Percentiles rank a stretch among this genome's conserved stretches.
These are phyloP conservation scores for Hura crepitans DNA, from an alignment of 441 rosid species.

Conservation along the genomic window DNA sequence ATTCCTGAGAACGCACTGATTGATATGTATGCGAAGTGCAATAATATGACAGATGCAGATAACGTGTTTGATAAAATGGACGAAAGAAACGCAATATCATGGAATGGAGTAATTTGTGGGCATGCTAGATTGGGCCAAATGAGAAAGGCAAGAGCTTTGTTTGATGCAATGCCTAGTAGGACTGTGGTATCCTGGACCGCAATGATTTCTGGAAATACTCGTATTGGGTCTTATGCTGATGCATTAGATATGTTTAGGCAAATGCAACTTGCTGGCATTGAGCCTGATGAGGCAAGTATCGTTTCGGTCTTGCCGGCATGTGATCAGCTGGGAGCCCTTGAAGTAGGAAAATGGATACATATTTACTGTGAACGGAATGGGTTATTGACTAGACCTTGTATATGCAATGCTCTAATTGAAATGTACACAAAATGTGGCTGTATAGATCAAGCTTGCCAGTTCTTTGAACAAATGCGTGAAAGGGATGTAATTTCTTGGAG, in stretches of 20 bases:
- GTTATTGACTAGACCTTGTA: conserved; percentile 30
- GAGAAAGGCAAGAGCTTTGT: conserved; percentile 46
- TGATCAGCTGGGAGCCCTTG: conserved; percentile 56
- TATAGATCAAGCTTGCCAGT: conserved; percentile 35
- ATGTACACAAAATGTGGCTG: conserved; percentile 58
- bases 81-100: conserved; percentile 46
- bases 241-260: conserved; percentile 44
- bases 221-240: conserved; percentile 27
- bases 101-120: conserved; percentile 54
- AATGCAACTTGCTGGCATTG: conserved; percentile 46
- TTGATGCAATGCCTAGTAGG: conserved; percentile 34
- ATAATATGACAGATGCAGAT: conserved; percentile 33
- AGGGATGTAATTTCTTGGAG: conserved; percentile 65
- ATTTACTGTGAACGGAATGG: conserved; percentile 43
- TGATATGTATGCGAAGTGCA: conserved; percentile 47
- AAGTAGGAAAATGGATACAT: conserved; percentile 62
- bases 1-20: conserved; percentile 46
- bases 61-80: conserved; percentile 49
- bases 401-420: conserved; percentile 52
- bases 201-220: conserved; percentile 45
- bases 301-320: conserved; percentile 55
- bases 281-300: conserved; percentile 59
- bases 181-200: conserved; percentile 57
- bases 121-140: conserved; percentile 42
- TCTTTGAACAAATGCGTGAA: conserved; percentile 36